Conservation (phyloP, 257 asterid species). For the Perilla frutescens region DNA sequence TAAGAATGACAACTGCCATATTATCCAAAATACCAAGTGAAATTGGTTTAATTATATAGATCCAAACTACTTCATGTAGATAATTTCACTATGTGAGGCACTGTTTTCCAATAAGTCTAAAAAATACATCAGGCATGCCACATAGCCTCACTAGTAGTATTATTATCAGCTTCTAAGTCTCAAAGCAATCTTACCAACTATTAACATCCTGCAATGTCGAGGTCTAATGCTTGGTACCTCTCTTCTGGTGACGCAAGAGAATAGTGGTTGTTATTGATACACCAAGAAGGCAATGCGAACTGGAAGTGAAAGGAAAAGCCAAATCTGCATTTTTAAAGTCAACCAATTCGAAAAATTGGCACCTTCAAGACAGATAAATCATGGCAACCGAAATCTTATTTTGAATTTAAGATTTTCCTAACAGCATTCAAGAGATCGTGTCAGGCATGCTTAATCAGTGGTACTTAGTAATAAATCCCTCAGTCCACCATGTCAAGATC, state of each 20-base stretch:
- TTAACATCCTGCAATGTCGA: conserved; percentile 87
- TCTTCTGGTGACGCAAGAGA: conserved; percentile 86
- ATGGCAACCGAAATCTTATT: conserved; percentile 86
- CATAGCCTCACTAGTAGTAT: conserved; percentile 64
- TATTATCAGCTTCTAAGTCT: conserved; percentile 85
- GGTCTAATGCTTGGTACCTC: conserved; percentile 96
- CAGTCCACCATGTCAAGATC: conserved; percentile 44
- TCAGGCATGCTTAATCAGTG: conserved; percentile 51
- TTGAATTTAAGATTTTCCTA: conserved; percentile 69
- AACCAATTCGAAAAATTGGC: conserved; percentile 98
- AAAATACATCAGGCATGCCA: conserved; percentile 70
- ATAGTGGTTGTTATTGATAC: conserved; percentile 91
- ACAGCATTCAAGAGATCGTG: conserved; percentile 70
- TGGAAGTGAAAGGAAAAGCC: conserved; percentile 88
- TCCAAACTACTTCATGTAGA: conserved; percentile 48
- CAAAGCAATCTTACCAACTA: conserved; percentile 99
- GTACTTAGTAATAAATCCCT: conserved; percentile 45
- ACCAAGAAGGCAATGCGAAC: conserved; percentile 97
- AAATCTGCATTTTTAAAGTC: conserved; percentile 99
- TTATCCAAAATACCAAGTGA: conserved; percentile 34
- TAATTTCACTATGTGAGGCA: conserved; percentile 55
- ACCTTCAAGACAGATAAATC: conserved; percentile 89
- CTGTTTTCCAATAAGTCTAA: conserved; percentile 51
- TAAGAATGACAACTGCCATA: conserved; percentile 24
- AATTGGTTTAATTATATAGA: conserved; percentile 35